phyloP scores from a whole-genome alignment of 2,329 filamentous ascomycete genomes.

The Dichotomopilus funicola region DNA sequence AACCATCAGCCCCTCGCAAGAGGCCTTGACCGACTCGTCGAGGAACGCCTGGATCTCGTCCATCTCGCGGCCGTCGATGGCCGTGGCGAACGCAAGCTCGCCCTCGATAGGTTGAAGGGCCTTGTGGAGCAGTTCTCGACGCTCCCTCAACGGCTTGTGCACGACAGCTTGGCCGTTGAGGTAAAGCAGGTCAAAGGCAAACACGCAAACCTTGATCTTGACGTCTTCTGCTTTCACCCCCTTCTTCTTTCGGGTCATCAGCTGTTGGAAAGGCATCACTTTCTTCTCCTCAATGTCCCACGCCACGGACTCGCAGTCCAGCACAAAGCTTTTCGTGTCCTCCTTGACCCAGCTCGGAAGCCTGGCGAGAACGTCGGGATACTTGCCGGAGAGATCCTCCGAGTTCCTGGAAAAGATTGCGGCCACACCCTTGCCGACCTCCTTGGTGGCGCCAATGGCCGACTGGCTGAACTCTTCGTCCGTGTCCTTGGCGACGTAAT shows the following conservation, averaged over 20 bases:
- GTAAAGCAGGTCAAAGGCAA: slow-evolving; percentile 91
- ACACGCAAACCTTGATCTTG: slow-evolving; percentile 94
- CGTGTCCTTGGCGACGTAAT: slow-evolving; percentile 83
- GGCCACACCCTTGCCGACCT: slow-evolving; percentile 65
- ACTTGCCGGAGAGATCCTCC: slow-evolving; percentile 94
- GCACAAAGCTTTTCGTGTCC: slow-evolving; percentile 86
- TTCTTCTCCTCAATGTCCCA: slow-evolving; percentile 97
- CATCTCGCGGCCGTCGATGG: slow-evolving; percentile 78
- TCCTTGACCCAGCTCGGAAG: slow-evolving; percentile 83
- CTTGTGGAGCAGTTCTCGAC: slow-evolving; percentile 65
- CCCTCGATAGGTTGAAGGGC: slow-evolving; percentile 76
- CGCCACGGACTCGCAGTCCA: slow-evolving; percentile 97
- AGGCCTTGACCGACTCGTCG: slow-evolving; percentile 91
- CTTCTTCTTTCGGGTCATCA: slow-evolving; percentile 97
- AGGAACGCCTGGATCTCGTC: slow-evolving; percentile 90
- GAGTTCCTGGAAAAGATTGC: slow-evolving; percentile 97
- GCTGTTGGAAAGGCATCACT: slow-evolving; percentile 90
- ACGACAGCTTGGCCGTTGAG: slow-evolving; percentile 87
- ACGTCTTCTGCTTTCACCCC: slow-evolving; percentile 94
- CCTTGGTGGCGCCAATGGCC: slow-evolving; percentile 54
- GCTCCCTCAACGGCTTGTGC: slow-evolving; percentile 76
- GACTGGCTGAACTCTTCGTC: slow-evolving; percentile 61
- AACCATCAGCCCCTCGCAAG: slow-evolving; percentile 96
- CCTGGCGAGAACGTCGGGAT: slow-evolving; percentile 88
- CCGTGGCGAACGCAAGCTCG: slow-evolving; percentile 85